These are phyloP conservation scores for Dendrocalamus sinicus DNA, from an alignment of 176 grass and related monocot genomes.

Conservation along the genomic window DNA sequence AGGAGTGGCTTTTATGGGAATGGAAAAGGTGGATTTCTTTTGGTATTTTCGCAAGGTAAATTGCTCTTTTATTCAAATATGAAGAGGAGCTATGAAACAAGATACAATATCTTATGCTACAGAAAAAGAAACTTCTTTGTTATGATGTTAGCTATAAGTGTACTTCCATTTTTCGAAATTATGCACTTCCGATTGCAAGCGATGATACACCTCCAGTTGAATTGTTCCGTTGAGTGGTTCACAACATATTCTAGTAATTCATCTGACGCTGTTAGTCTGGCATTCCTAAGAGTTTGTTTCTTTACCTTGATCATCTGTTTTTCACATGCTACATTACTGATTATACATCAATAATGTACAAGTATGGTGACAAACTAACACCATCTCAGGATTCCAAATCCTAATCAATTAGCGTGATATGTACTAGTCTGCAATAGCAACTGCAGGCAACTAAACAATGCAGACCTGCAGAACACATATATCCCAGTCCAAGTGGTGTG, in stretches of 20 bases:
- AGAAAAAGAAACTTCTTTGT: not conserved
- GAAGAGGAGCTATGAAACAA: not conserved
- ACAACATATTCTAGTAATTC: not conserved
- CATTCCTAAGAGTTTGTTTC: not conserved
- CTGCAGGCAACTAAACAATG: not conserved
- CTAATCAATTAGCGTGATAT: not conserved
- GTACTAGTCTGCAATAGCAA: not conserved
- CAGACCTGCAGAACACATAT: not conserved
- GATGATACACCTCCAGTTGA: not conserved
- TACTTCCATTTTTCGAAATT: not conserved
- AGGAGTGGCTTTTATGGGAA: slow-evolving; percentile 97
- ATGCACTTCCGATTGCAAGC: not conserved
- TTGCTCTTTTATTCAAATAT: slow-evolving; percentile 22
- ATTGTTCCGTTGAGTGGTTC: not conserved
- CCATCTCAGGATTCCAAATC: slow-evolving; percentile 9
- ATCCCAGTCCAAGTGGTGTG: slow-evolving; percentile 4
- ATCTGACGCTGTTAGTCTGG: not conserved
- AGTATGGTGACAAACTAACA: not conserved
- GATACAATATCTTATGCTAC: not conserved
- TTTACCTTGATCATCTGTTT: not conserved
- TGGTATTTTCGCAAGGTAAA: slow-evolving; percentile 98
- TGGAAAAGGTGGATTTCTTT: slow-evolving; percentile 99
- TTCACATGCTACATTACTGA: not conserved
- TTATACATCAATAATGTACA: slow-evolving; percentile 7
- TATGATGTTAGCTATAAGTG: too few species aligned